These are phyloP conservation scores for Sarocladiaceae sp. DNA, from an alignment of 2,329 filamentous ascomycete species.

Conservation along the genomic window DNA sequence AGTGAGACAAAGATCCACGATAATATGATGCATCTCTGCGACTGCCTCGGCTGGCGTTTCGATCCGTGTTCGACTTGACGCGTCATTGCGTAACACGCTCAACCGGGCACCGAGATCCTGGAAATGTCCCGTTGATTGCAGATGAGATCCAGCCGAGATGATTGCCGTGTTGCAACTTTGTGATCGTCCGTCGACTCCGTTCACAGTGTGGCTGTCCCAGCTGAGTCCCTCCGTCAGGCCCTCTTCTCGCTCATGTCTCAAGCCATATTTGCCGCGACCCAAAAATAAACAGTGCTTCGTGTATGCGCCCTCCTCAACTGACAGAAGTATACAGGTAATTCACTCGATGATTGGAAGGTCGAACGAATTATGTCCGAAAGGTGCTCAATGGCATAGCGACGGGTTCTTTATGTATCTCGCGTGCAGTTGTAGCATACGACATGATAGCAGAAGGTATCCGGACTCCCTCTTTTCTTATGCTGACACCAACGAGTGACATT, in stretches of 20 bases:
- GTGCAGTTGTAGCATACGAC: slow-evolving; percentile 41
- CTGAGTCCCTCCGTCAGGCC: neutral
- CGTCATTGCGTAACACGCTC: neutral
- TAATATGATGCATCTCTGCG: too few relatives aligned
- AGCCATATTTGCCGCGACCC: neutral
- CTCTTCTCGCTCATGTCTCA: neutral
- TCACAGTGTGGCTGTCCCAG: neutral
- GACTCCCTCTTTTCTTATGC: slow-evolving; percentile 39
- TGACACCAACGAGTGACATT: slow-evolving; percentile 43
- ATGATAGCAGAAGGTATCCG: slow-evolving; percentile 50
- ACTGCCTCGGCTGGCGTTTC: neutral
- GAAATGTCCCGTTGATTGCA: too few relatives aligned
- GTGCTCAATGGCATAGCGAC: neutral
- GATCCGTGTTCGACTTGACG: neutral
- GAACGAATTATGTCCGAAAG: too few relatives aligned
- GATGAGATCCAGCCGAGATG: too few relatives aligned
- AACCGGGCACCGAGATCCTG: too few relatives aligned
- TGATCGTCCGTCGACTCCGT: too few relatives aligned
- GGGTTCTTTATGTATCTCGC: slow-evolving; percentile 21
- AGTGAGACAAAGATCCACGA: too few relatives aligned
- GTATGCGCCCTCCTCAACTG: too few relatives aligned
- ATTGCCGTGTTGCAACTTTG: neutral
- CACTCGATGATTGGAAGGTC: too few relatives aligned
- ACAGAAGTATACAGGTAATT: too few relatives aligned
- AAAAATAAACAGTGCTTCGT: neutral